Percentiles rank a stretch among this genome's conserved stretches.
These are phyloP conservation scores for Inga laurina DNA, from an alignment of 306 rosid species.

Conservation along the genomic window DNA sequence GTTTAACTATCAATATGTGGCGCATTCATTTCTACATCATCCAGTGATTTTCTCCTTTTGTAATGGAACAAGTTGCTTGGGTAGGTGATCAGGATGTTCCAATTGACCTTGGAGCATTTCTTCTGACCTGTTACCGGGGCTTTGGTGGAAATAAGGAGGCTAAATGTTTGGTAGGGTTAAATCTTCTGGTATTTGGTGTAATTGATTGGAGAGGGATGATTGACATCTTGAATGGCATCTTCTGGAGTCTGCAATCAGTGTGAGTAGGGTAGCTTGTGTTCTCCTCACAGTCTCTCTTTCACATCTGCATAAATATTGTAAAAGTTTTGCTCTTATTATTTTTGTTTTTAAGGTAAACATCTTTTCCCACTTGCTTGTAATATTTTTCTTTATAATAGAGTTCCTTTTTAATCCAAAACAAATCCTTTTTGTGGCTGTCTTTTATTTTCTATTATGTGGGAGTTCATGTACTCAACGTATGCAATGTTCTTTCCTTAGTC, in stretches of 20 bases:
- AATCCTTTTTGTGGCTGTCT: neutral
- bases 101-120: neutral
- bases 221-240: neutral
- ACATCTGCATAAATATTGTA: neutral
- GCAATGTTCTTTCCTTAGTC: neutral
- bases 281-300: neutral
- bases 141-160: neutral
- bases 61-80: neutral
- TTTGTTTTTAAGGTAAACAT: neutral
- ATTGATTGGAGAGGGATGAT: neutral
- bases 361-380: neutral
- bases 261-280: slow-evolving; percentile 1
- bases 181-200: neutral
- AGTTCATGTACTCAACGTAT: neutral
- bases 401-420: neutral
- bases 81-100: neutral
- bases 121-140: neutral
- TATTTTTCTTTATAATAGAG: neutral
- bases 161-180: neutral
- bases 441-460: neutral
- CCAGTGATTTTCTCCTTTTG: neutral
- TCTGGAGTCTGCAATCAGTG: neutral
- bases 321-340: neutral
- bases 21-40: neutral
- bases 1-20: neutral